Evolutionary conservation across 2,329 filamentous ascomycete species (phyloP), one percentile per base, ranked within the genome.

Genomic region (Aspergillus vadensis): DNA sequence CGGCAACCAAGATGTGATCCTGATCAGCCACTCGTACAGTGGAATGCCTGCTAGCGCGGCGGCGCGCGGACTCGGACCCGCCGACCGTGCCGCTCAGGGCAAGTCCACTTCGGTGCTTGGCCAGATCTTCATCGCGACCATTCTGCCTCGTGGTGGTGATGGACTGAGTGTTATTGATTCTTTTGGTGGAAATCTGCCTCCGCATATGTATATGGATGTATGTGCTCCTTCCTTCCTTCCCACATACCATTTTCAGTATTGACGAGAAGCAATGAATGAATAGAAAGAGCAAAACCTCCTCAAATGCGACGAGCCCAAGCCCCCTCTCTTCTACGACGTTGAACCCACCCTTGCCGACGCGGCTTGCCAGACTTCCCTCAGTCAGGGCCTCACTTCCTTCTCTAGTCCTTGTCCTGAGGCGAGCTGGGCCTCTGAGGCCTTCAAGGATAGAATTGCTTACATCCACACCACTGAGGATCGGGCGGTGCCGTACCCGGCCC

Each of bases 1-100:
- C 30, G 54, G 41, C 9, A 27, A 49, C n/a, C 54, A 38, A 10
- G 43, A 56, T 49, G 41, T 56, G 15, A 56, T 56, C 43, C 41
- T 56, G n/a, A 56, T 56, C 54, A 56, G 54, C 17, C 54, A 56
- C 32, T 56, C 54, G 5, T 56, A 48, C 32, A 48, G 54, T 21
- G 54, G 54, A 7, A 56, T 56, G 54, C 54, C 54, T 2, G 54
- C 54, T 15, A 56, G 54, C 21, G 54, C 54, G 17, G 54, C 54
- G 2, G 54, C 54, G 4, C 43, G 25, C n/a, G 54, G 54, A 3
- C 54, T 56, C 30, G 43, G 54, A 6, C 43, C 43, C 41, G 41
- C 54, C 10, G 54, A 56, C 15, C 54, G 54, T 17, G 44, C 17
- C 17, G 43, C 54, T n/a, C 23, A 30, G 25, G 27, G 54, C 25